phyloP scores from a whole-genome alignment of 1,139 yeast genomes.

The Candida dubliniensis region DNA sequence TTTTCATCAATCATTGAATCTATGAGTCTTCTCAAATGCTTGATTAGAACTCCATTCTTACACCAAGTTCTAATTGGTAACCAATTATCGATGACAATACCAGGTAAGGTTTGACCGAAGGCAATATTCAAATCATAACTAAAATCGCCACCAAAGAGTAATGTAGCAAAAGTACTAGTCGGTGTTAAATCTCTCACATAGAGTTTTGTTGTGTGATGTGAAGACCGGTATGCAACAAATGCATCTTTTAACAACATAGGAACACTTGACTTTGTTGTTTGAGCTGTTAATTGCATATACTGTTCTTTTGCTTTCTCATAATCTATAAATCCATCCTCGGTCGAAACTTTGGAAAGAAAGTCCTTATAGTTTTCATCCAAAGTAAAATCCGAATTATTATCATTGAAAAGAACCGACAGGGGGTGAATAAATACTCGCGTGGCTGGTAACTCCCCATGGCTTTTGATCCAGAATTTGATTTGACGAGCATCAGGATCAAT shows the following conservation, averaged over 20 bases:
- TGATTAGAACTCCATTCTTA: slow-evolving; percentile 83
- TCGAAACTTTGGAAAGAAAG: slow-evolving; percentile 16
- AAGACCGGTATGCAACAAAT: slow-evolving; percentile 55
- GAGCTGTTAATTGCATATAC: slow-evolving; percentile 39
- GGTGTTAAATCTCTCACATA: slow-evolving; percentile 81
- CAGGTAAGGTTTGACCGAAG: slow-evolving; percentile 52
- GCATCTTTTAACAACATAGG: slow-evolving; percentile 37
- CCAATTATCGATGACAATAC: slow-evolving; percentile 76
- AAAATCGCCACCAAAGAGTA: slow-evolving; percentile 78
- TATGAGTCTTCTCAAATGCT: slow-evolving; percentile 62
- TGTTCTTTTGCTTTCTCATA: slow-evolving; percentile 28
- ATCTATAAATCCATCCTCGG: slow-evolving; percentile 43
- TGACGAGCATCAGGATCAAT: slow-evolving; percentile 78
- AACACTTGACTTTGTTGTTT: slow-evolving; percentile 19
- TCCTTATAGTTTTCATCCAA: slow-evolving; percentile 20
- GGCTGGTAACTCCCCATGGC: slow-evolving; percentile 55
- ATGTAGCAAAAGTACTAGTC: slow-evolving; percentile 63
- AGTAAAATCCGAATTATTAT: slow-evolving; percentile 19
- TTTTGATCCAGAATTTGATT: slow-evolving; percentile 72
- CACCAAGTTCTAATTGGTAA: slow-evolving; percentile 88
- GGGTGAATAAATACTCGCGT: slow-evolving; percentile 81
- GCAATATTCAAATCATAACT: slow-evolving; percentile 58
- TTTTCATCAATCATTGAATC: slow-evolving; percentile 67
- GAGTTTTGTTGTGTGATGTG: slow-evolving; percentile 65
- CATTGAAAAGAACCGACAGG: slow-evolving; percentile 65